These are phyloP conservation scores for Pyrus betulifolia DNA, from an alignment of 306 rosid species.

Conservation along the genomic window DNA sequence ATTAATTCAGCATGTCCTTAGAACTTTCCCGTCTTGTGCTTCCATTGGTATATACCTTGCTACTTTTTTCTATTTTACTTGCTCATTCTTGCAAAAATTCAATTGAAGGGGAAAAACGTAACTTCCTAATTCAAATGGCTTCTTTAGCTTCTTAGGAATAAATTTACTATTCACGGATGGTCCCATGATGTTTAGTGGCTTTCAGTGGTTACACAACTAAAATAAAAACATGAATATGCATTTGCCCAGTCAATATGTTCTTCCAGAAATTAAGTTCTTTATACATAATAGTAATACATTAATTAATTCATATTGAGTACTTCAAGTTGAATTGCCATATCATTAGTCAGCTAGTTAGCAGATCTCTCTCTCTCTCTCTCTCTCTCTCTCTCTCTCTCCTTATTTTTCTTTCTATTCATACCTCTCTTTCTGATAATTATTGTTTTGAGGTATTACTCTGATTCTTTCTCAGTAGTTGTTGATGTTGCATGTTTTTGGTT, in stretches of 20 bases:
- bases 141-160: background rate
- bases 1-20: conserved; percentile 62
- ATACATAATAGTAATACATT: background rate
- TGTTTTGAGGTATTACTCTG: background rate
- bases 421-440: background rate
- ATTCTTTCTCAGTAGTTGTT: conserved; percentile 10
- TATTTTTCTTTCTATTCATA: background rate
- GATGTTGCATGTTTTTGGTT: background rate
- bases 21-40: conserved; percentile 81
- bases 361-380: background rate
- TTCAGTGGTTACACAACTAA: background rate
- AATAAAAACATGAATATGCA: background rate
- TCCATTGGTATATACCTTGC: conserved; percentile 59
- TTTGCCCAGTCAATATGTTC: background rate
- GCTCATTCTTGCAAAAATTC: background rate
- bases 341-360: background rate
- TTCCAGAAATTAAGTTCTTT: background rate
- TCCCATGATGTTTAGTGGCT: background rate
- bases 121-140: background rate
- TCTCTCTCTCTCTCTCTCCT: conserved; percentile 1
- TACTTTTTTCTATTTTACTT: background rate
- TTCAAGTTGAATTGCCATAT: background rate
- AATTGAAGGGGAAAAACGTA: background rate
- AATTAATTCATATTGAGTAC: background rate
- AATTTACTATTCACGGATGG: background rate